Percentiles rank a stretch among this genome's conserved stretches.
These are phyloP conservation scores for Arthrobotrys megalospora DNA, from an alignment of 2,329 filamentous ascomycete genomes.

Conservation along the genomic window DNA sequence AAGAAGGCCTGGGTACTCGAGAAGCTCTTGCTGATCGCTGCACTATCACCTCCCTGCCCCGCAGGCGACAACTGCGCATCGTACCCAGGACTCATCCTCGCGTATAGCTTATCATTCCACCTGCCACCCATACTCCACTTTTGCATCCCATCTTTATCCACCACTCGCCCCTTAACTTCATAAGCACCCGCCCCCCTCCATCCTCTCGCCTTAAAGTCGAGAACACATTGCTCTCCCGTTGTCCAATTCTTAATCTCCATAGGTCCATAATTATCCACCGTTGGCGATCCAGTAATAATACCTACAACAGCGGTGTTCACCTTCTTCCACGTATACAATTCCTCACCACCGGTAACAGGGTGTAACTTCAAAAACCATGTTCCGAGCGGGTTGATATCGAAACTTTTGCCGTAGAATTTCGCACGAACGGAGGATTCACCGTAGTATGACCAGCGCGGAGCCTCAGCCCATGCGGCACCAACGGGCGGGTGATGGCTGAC, in stretches of 20 bases:
- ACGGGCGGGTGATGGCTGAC: constrained; percentile 97
- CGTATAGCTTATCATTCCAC: constrained; percentile 98
- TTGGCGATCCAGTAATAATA: constrained; percentile 96
- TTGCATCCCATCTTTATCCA: constrained; percentile 83
- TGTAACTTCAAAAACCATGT: constrained; percentile 95
- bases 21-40: constrained; percentile 49
- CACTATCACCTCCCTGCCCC: constrained; percentile 58
- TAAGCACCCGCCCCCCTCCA: constrained; percentile 96
- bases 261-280: constrained; percentile 95
- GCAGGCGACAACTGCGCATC: constrained; percentile 77
- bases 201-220: constrained; percentile 95
- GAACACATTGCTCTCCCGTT: constrained; percentile 87
- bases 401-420: constrained; percentile 97
- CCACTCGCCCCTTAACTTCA: constrained; percentile 87
- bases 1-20: constrained; percentile 83
- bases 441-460: constrained; percentile 95
- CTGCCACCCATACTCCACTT: constrained; percentile 91
- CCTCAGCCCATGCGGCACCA: constrained; percentile 92
- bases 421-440: constrained; percentile 95
- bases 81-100: constrained; percentile 90
- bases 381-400: constrained; percentile 94
- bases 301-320: constrained; percentile 97
- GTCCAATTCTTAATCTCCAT: constrained; percentile 99
- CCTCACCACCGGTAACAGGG: constrained; percentile 80
- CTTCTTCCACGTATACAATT: constrained; percentile 99